These are phyloP conservation scores for Boletus sp. DNA, from an alignment of 768 basidiomycete species.

Conservation along the genomic window DNA sequence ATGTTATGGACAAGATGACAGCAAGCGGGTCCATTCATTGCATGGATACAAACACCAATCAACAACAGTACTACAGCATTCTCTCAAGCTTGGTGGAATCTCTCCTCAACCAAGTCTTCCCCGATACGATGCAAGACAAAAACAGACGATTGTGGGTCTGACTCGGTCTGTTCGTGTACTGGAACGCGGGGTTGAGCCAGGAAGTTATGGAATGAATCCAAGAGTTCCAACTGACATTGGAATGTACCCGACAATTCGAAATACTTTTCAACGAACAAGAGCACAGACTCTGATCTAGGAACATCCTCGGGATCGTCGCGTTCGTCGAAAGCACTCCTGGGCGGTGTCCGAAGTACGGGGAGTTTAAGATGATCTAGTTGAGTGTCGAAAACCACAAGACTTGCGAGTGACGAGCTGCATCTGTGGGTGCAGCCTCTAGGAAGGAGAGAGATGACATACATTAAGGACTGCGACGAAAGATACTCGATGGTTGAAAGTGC, in stretches of 20 bases:
- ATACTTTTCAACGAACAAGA: conserved; percentile 46
- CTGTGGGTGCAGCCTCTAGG: not conserved
- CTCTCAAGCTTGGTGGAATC: not conserved
- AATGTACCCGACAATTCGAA: conserved; percentile 51
- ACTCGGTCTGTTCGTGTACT: conserved; percentile 11
- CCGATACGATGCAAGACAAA: conserved; percentile 16
- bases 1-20: conserved; percentile 8
- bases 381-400: conserved; percentile 60
- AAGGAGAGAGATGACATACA: conserved; percentile 14
- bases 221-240: conserved; percentile 38
- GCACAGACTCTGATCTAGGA: conserved; percentile 34
- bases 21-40: not conserved
- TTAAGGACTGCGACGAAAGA: conserved; percentile 28
- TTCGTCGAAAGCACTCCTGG: conserved; percentile 10
- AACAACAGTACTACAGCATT: conserved; percentile 5
- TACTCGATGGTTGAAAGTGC: conserved; percentile 41
- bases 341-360: conserved; percentile 40
- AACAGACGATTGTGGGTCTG: not conserved
- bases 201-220: not conserved
- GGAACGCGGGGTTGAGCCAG: conserved; percentile 1
- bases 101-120: not conserved
- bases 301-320: conserved; percentile 17
- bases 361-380: conserved; percentile 47
- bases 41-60: conserved; percentile 16
- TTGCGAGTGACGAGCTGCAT: conserved; percentile 21